Percentiles rank a stretch among this genome's conserved stretches.
Evolutionary conservation across 805 yeast genomes (phyloP).

Genomic region (Yamadazyma insecticola): DNA sequence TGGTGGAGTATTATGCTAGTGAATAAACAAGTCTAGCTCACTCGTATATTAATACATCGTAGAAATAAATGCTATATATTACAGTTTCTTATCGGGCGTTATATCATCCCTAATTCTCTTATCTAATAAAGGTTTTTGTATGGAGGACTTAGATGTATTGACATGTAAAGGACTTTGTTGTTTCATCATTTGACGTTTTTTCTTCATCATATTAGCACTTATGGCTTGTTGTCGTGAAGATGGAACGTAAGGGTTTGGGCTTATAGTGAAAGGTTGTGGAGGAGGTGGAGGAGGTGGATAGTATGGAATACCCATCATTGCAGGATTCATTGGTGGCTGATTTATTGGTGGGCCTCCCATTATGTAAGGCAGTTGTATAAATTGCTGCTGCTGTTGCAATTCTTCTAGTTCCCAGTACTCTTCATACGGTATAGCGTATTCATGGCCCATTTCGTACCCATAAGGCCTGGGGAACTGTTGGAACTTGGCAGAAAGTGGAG

Average conservation of each 20-base stretch:
- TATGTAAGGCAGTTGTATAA: too few species aligned
- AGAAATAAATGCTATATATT: neutral
- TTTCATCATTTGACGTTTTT: slow-evolving; percentile 21
- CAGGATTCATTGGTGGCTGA: too few species aligned
- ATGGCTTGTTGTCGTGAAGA: slow-evolving; percentile 29
- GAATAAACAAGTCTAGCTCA: slow-evolving; percentile 2
- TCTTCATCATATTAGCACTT: slow-evolving; percentile 30
- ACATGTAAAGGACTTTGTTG: slow-evolving; percentile 3
- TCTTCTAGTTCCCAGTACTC: slow-evolving; percentile 1
- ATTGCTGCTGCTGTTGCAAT: too few species aligned
- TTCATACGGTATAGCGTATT: neutral
- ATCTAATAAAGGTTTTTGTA: neutral
- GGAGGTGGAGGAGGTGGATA: slow-evolving; percentile 4
- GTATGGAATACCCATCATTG: too few species aligned
- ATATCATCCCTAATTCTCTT: slow-evolving; percentile 1
- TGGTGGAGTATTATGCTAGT: slow-evolving; percentile 43
- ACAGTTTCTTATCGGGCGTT: neutral
- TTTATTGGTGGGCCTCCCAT: neutral
- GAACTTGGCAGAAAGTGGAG: slow-evolving; percentile 22
- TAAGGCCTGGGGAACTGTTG: slow-evolving; percentile 15
- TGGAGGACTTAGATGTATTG: slow-evolving; percentile 5
- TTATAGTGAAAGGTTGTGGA: slow-evolving; percentile 4
- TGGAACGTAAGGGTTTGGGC: slow-evolving; percentile 5
- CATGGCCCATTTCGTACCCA: neutral
- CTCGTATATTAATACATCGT: slow-evolving; percentile 1